Conservation (phyloP, 2,329 filamentous ascomycete species). For the Diplodia seriata region DNA sequence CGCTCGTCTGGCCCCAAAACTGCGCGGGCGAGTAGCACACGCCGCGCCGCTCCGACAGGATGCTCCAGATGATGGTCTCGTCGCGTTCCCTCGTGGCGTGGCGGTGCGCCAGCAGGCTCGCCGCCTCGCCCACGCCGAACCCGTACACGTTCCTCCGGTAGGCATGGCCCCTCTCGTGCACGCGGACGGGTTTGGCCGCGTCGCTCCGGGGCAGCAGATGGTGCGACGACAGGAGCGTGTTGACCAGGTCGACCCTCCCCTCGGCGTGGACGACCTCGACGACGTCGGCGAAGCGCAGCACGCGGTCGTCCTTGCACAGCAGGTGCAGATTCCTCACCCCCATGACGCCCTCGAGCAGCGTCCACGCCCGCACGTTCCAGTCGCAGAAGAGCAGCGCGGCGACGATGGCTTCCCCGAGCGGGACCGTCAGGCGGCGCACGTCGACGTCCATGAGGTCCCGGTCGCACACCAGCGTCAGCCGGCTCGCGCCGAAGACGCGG, state of each 20-base stretch:
- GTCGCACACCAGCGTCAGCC: not conserved
- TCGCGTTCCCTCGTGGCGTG: not conserved
- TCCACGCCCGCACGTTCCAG: constrained; percentile 2
- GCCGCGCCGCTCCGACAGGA: not conserved
- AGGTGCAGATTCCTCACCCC: not conserved
- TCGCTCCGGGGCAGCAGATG: not conserved
- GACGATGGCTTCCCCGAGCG: no score
- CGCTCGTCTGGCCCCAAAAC: not conserved
- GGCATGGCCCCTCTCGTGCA: not conserved
- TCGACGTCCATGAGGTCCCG: not conserved
- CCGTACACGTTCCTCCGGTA: not conserved
- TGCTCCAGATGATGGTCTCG: not conserved
- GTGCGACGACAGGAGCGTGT: not conserved
- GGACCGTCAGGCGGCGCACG: not conserved
- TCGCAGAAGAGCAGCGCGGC: not conserved
- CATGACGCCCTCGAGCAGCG: not conserved
- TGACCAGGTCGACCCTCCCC: not conserved
- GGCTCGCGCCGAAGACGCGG: not conserved
- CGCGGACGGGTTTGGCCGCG: not conserved
- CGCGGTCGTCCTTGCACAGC: not conserved
- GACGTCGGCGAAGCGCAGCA: not conserved
- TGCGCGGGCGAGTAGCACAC: not conserved
- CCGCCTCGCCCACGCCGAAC: not conserved
- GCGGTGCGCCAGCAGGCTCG: not conserved
- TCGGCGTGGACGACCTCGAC: not conserved